Conservation (phyloP, 2,329 filamentous ascomycete genomes). For the Aspergillus oerlinghausenensis region DNA sequence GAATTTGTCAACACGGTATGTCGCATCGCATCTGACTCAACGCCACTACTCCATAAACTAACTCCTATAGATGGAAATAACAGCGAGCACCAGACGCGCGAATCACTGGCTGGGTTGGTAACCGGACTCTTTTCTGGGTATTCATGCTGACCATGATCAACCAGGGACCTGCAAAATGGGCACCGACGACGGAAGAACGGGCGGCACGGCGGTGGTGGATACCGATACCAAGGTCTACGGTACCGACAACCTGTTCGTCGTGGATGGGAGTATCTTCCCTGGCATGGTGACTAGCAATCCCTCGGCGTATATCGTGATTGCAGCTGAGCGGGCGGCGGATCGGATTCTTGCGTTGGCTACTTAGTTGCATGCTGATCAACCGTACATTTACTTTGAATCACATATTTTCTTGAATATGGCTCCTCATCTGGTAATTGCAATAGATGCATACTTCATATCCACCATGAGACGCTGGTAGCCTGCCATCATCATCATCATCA, state of each 20-base stretch:
- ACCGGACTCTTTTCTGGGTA: too few relatives aligned
- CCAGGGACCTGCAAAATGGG: constrained; percentile 14
- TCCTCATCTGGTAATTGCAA: too few relatives aligned
- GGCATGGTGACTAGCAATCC: constrained; percentile 14
- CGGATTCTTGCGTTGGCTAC: constrained; percentile 7
- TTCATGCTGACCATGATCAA: constrained; percentile 2
- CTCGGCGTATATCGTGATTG: constrained; percentile 12
- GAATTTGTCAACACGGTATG: constrained; percentile 7
- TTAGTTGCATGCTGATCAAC: not conserved
- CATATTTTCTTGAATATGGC: too few relatives aligned
- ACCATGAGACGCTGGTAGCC: too few relatives aligned
- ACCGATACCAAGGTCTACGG: constrained; percentile 14
- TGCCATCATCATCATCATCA: not conserved
- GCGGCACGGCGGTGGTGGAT: constrained; percentile 15
- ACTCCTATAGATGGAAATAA: constrained; percentile 2
- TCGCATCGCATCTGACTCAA: not conserved
- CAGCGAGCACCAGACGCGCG: not conserved
- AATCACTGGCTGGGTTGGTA: constrained; percentile 11
- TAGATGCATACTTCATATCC: too few relatives aligned
- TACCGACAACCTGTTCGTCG: constrained; percentile 9
- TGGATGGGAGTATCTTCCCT: constrained; percentile 14
- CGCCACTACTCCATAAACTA: not conserved
- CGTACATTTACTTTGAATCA: too few relatives aligned
- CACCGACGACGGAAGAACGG: constrained; percentile 14
- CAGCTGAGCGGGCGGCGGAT: constrained; percentile 11